Conservation (phyloP, 192 early-diverging fungal genomes). For the Gaertneriomyces sp. region DNA sequence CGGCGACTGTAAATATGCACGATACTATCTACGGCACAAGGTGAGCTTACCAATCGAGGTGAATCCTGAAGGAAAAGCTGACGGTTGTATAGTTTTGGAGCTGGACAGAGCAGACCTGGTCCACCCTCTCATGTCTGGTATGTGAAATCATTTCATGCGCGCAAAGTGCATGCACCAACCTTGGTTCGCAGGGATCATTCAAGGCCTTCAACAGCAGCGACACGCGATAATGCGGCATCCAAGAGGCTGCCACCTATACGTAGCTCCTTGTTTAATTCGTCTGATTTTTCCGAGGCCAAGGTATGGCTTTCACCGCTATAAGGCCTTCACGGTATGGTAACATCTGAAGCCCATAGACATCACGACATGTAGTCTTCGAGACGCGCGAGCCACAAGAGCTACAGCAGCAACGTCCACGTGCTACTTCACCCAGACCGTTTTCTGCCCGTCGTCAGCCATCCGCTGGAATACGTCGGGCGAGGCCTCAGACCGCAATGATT, state of each 20-base stretch:
- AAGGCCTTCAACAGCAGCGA: slow-evolving; percentile 23
- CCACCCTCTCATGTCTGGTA: slow-evolving; percentile 20
- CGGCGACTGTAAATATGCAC: slow-evolving; percentile 17
- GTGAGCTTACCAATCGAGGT: slow-evolving; percentile 11
- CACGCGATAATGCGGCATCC: background rate
- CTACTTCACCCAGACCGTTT: slow-evolving; percentile 23
- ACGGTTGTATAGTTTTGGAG: slow-evolving; percentile 10
- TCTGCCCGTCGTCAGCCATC: slow-evolving; percentile 30
- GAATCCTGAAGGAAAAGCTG: slow-evolving; percentile 1
- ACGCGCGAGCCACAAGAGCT: slow-evolving; percentile 14
- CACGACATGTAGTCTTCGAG: slow-evolving; percentile 30
- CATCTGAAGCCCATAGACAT: background rate
- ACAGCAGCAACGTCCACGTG: slow-evolving; percentile 3
- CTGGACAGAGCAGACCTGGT: slow-evolving; percentile 2
- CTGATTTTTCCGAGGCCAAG: background rate
- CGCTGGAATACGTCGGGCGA: slow-evolving; percentile 11
- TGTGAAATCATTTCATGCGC: slow-evolving; percentile 1
- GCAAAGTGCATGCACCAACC: background rate
- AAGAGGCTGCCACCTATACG: slow-evolving; percentile 34
- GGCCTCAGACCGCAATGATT: slow-evolving; percentile 27
- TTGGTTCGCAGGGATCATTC: slow-evolving; percentile 20
- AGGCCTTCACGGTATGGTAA: too few species aligned
- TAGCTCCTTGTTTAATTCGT: background rate
- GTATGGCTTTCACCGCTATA: background rate
- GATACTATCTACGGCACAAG: slow-evolving; percentile 43